These are phyloP conservation scores for Cladosporium sp. DNA, from an alignment of 2,329 filamentous ascomycete genomes.

Conservation along the genomic window DNA sequence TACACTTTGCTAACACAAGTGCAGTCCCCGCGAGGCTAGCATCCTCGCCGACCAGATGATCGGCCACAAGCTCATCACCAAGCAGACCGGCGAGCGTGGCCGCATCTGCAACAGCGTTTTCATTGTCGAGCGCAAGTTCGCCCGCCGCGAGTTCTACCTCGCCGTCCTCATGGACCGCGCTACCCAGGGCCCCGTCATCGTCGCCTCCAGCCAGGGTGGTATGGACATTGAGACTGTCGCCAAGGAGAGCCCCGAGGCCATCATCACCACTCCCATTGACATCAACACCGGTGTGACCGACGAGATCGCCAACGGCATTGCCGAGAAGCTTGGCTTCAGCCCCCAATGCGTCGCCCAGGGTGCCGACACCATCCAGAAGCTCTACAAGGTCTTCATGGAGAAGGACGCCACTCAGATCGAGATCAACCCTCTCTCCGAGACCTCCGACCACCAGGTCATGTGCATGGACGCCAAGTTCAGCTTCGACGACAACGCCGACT, in stretches of 20 bases:
- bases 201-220: constrained; percentile 95
- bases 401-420: constrained; percentile 99
- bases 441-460: constrained; percentile 94
- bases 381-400: constrained; percentile 98
- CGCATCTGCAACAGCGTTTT: constrained; percentile 96
- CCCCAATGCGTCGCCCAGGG: constrained; percentile 96
- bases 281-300: constrained; percentile 95
- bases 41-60: constrained; percentile 99
- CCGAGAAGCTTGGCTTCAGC: constrained; percentile 90
- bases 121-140: constrained; percentile 99
- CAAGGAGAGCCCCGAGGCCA: constrained; percentile 95
- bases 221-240: constrained; percentile 99
- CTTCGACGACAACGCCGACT: constrained; percentile 98
- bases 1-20: constrained; percentile 15
- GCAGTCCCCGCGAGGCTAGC: constrained; percentile 77
- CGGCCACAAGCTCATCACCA: constrained; percentile 98
- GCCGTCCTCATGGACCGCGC: constrained; percentile 97
- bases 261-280: constrained; percentile 88
- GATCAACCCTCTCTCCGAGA: constrained; percentile 99
- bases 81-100: constrained; percentile 93
- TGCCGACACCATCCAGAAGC: constrained; percentile 95
- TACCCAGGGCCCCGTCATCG: constrained; percentile 88
- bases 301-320: constrained; percentile 86
- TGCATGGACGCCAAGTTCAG: constrained; percentile 99
- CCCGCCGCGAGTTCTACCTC: constrained; percentile 97